Evolutionary conservation across 352 stramenopile species (phyloP).

Genomic region (Phytopythium oedochilum): DNA sequence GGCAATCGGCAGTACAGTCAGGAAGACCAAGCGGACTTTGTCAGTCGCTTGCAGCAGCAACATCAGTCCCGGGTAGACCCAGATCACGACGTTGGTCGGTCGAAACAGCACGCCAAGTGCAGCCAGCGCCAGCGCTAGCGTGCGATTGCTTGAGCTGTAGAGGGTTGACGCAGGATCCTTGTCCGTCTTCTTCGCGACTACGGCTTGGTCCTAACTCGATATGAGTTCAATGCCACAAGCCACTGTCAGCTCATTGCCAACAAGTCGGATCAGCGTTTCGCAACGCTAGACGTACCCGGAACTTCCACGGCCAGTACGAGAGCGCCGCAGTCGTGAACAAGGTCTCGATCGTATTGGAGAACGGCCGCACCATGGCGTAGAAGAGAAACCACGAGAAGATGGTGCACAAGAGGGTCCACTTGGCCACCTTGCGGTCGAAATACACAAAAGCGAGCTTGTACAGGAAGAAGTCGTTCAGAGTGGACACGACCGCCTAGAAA

Average conservation of each 20-base stretch:
- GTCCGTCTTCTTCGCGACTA: constrained; percentile 31
- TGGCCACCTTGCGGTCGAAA: constrained; percentile 57
- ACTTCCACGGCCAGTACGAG: constrained; percentile 74
- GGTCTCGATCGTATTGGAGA: constrained; percentile 84
- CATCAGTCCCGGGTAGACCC: constrained; percentile 60
- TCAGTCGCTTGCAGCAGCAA: constrained; percentile 49
- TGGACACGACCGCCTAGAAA: constrained; percentile 47
- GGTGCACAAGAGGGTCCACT: constrained; percentile 71
- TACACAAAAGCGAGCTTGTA: constrained; percentile 63
- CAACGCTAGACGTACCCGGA: constrained; percentile 30
- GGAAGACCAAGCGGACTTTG: constrained; percentile 30
- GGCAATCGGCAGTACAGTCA: constrained; percentile 56
- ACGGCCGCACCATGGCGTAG: constrained; percentile 83
- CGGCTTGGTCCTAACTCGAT: constrained; percentile 9
- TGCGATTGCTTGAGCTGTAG: constrained; percentile 19
- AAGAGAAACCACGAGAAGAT: constrained; percentile 85
- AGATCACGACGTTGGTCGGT: constrained; percentile 73
- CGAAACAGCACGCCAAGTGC: constrained; percentile 78
- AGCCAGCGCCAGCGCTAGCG: constrained; percentile 45
- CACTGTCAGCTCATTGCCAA: background rate
- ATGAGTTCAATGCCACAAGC: background rate
- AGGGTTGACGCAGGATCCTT: constrained; percentile 15
- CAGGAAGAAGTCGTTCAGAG: constrained; percentile 65
- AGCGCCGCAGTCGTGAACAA: constrained; percentile 72
- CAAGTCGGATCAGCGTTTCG: background rate